Evolutionary conservation across 2,329 filamentous ascomycete genomes (phyloP), one percentile per base, ranked within the genome.

Genomic region (Seiridium cupressi): DNA sequence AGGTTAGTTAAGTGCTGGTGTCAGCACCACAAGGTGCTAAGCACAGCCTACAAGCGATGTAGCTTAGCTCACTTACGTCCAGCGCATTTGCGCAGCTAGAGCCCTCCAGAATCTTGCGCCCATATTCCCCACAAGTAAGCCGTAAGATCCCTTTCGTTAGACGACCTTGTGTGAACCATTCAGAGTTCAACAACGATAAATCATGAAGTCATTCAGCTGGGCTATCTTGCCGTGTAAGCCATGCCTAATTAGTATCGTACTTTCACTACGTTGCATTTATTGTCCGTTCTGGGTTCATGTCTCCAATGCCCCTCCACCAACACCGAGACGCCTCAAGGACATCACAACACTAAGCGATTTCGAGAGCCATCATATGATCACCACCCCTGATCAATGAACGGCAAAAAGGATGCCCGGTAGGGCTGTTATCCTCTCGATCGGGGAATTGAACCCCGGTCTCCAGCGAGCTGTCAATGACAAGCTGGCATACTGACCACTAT

Each of bases 401-500:
- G 38, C 13, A 7, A 42, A 42, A 42, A 42, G 2, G 38, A 42
- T 42, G n/a, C 2, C 1, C n/a, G n/a, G 34, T 9, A 51, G 38
- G 35, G 38, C 35, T 6, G 35, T 18, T 7, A 31, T 31, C 7
- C 49, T 51, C 49, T 51, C 49, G 49, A 38, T 51, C 49, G 32
- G 49, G 49, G 49, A 51, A 51, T 51, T 51, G 49, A 51, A 51
- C 49, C 49, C 49, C 32, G 49, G 49, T 51, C 49, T 51, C 49
- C 49, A 51, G 49, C 49, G 49, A 40, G 34, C 6, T 10, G 38
- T 38, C 32, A 51, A 38, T 51, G 49, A 51, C 49, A 51, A 51
- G 49, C 49, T 51, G 49, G 49, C 49, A 51, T 51, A 51, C 49
- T 51, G 49, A 51, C 49, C 49, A 51, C 49, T 51, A 51, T 51